Percentiles rank a stretch among this genome's conserved stretches.
Evolutionary conservation across 768 basidiomycete genomes (phyloP).

Genomic region (Kwoniella newhampshirensis): DNA sequence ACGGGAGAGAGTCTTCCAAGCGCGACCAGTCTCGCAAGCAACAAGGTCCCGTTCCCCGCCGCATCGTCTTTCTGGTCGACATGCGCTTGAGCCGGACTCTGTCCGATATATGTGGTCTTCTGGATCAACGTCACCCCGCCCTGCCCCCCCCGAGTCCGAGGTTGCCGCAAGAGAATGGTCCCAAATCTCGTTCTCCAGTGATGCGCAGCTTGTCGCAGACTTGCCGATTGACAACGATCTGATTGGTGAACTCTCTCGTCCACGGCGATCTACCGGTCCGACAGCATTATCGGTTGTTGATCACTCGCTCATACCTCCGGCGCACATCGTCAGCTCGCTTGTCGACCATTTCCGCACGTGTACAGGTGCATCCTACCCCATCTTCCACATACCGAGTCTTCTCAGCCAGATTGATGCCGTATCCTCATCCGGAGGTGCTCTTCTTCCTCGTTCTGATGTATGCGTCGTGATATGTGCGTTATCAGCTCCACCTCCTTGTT

Average conservation of each 20-base stretch:
- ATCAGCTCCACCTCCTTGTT: no score
- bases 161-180: no score
- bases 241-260: not conserved
- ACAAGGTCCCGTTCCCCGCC: no score
- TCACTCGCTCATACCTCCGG: not conserved
- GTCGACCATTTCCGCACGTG: not conserved
- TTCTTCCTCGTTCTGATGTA: not conserved
- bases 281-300: not conserved
- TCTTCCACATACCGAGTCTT: constrained; percentile 9
- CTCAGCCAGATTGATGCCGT: not conserved
- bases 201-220: no score
- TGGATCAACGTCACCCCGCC: no score
- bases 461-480: not conserved
- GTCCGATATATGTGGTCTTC: no score
- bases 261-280: not conserved
- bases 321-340: not conserved
- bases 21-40: no score
- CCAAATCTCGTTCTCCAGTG: no score
- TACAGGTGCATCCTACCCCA: constrained; percentile 12
- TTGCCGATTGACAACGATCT: not conserved
- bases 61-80: no score
- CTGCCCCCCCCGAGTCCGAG: no score
- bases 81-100: no score
- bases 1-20: no score
- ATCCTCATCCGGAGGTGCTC: not conserved